Percentiles rank a stretch among this genome's conserved stretches.
These are phyloP conservation scores for Gillenia trifoliata DNA, from an alignment of 306 rosid species.

Conservation along the genomic window DNA sequence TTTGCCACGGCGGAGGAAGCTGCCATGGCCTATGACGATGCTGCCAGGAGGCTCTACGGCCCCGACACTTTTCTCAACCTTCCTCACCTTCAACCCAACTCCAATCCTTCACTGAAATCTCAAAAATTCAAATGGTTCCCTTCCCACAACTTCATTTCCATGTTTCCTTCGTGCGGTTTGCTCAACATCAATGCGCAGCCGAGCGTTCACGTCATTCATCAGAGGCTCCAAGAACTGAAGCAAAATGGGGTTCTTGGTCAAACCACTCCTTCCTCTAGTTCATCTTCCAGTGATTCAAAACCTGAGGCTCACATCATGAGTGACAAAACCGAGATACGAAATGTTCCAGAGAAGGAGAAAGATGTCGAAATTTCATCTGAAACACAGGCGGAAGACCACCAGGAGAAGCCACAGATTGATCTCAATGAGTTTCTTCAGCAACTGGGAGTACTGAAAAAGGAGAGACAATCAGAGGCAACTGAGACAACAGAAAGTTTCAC, in stretches of 20 bases:
- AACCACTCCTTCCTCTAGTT: slow-evolving; percentile 31
- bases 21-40: slow-evolving; percentile 95
- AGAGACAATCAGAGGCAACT: slow-evolving; percentile 32
- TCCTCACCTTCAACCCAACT: slow-evolving; percentile 62
- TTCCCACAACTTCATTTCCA: slow-evolving; percentile 75
- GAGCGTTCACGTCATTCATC: slow-evolving; percentile 93
- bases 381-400: slow-evolving; percentile 26
- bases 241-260: slow-evolving; percentile 38
- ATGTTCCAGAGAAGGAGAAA: slow-evolving; percentile 20
- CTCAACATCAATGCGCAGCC: slow-evolving; percentile 91
- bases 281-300: slow-evolving; percentile 45
- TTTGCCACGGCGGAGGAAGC: slow-evolving; percentile 96
- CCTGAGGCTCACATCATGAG: slow-evolving; percentile 19
- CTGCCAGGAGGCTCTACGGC: slow-evolving; percentile 89
- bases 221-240: slow-evolving; percentile 79
- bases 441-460: slow-evolving; percentile 66
- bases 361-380: slow-evolving; percentile 27
- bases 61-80: slow-evolving; percentile 93
- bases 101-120: slow-evolving; percentile 27
- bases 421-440: slow-evolving; percentile 97
- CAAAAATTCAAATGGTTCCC: slow-evolving; percentile 88
- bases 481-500: slow-evolving; percentile 33
- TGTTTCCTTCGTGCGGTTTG: slow-evolving; percentile 75
- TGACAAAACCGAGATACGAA: slow-evolving; percentile 20
- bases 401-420: slow-evolving; percentile 94